Percentiles rank a stretch among this genome's conserved stretches.
phyloP scores from a whole-genome alignment of 805 yeast genomes.

The Scheffersomyces amazonensis region DNA sequence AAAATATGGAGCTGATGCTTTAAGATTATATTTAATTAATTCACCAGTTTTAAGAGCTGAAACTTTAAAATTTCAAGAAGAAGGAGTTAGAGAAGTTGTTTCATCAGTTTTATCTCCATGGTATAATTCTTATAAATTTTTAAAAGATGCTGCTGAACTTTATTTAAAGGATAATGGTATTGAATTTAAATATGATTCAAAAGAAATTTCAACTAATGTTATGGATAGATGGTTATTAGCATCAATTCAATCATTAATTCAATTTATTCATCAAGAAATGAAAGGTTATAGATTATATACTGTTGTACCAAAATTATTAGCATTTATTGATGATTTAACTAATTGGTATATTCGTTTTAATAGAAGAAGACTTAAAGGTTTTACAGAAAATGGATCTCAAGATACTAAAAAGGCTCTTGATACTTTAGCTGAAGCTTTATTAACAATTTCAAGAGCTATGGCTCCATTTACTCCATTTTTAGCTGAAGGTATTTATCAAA shows the following conservation, averaged over 20 bases:
- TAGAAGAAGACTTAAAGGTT: constrained; percentile 96
- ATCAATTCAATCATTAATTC: constrained; percentile 87
- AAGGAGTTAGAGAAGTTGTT: constrained; percentile 97
- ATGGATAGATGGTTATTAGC: constrained; percentile 98
- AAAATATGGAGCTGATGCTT: constrained; percentile 96
- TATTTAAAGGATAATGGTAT: constrained; percentile 70
- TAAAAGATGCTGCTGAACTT: constrained; percentile 89
- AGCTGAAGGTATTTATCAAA: constrained; percentile 84
- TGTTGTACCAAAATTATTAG: constrained; percentile 89
- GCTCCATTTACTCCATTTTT: constrained; percentile 98
- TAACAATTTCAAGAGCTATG: constrained; percentile 90
- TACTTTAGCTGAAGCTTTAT: constrained; percentile 85
- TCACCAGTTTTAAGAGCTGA: constrained; percentile 98
- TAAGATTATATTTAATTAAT: constrained; percentile 91
- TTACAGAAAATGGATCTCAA: constrained; percentile 66
- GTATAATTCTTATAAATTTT: constrained; percentile 97
- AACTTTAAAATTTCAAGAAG: constrained; percentile 94
- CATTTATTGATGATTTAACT: constrained; percentile 89
- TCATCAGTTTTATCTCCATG: constrained; percentile 95
- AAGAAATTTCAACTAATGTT: constrained; percentile 70
- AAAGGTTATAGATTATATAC: constrained; percentile 84
- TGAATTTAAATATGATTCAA: constrained; percentile 71
- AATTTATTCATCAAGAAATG: constrained; percentile 89
- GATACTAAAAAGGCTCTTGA: constrained; percentile 88
- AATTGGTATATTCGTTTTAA: constrained; percentile 99